Evolutionary conservation across 768 basidiomycete genomes (phyloP).

Genomic region (Pulveroboletus sp.): DNA sequence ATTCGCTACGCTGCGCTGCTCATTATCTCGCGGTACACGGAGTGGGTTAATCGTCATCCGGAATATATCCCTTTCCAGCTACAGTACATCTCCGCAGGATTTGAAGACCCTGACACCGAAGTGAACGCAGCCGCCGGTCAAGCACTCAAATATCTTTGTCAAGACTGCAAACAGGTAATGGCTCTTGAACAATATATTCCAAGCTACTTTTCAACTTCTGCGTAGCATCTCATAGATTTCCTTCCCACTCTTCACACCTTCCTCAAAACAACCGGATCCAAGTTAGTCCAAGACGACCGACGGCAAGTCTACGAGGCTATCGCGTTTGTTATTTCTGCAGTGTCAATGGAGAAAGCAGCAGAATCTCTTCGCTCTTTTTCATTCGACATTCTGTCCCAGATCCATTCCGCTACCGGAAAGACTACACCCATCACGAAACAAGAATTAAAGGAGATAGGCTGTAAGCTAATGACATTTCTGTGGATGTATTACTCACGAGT

Average conservation of each 20-base stretch:
- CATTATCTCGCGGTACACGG: constrained; percentile 92
- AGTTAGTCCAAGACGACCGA: constrained; percentile 80
- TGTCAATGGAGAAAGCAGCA: constrained; percentile 87
- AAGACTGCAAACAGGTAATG: constrained; percentile 84
- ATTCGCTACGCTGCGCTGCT: constrained; percentile 94
- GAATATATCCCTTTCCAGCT: constrained; percentile 80
- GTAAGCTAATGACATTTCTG: constrained; percentile 42
- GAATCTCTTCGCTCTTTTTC: constrained; percentile 84
- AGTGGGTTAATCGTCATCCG: constrained; percentile 92
- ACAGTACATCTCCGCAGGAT: constrained; percentile 89
- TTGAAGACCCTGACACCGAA: constrained; percentile 73
- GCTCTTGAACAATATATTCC: constrained; percentile 3
- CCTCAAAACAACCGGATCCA: constrained; percentile 70
- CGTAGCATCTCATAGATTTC: constrained; percentile 85
- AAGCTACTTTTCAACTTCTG: constrained; percentile 1
- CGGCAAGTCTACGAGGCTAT: constrained; percentile 95
- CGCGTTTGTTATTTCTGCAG: constrained; percentile 88
- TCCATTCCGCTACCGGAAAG: constrained; percentile 61
- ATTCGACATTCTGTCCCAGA: constrained; percentile 72
- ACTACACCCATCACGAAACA: constrained; percentile 56
- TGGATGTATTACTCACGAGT: constrained; percentile 6
- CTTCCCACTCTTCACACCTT: constrained; percentile 89
- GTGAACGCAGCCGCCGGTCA: constrained; percentile 93
- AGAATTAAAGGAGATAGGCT: constrained; percentile 60
- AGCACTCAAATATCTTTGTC: constrained; percentile 93